phyloP scores from a whole-genome alignment of 305 asterid species.

The Solanum hybrid region DNA sequence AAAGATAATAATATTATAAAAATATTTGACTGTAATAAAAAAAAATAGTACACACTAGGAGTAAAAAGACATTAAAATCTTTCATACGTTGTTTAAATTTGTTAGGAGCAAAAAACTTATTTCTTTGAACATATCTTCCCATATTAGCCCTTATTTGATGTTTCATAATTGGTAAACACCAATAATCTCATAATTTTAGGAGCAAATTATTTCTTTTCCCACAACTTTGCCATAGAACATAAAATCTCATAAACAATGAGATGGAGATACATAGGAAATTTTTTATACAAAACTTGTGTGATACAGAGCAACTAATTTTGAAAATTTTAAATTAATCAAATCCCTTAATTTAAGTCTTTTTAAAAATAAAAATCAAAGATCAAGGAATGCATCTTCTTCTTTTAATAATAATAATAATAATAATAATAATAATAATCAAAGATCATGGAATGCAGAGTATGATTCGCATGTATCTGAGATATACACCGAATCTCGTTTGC shows the following conservation, averaged over 20 bases:
- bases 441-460: neutral
- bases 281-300: neutral
- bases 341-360: neutral
- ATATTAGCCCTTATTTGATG: neutral
- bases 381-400: neutral
- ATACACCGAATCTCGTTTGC: neutral
- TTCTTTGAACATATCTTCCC: neutral
- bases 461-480: neutral
- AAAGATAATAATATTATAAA: neutral
- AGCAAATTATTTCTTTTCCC: neutral
- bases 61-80: neutral
- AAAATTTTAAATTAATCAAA: too few species aligned
- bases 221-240: too few species aligned
- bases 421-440: neutral
- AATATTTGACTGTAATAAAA: neutral
- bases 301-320: neutral
- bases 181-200: neutral
- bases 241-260: neutral
- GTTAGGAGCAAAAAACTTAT: neutral
- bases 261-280: neutral
- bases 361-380: too few species aligned
- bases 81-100: neutral
- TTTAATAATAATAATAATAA: too few species aligned
- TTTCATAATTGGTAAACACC: neutral
- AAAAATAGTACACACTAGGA: neutral